phyloP scores from a whole-genome alignment of 148 eudicot genomes.

The Vaccinium myrtillus region DNA sequence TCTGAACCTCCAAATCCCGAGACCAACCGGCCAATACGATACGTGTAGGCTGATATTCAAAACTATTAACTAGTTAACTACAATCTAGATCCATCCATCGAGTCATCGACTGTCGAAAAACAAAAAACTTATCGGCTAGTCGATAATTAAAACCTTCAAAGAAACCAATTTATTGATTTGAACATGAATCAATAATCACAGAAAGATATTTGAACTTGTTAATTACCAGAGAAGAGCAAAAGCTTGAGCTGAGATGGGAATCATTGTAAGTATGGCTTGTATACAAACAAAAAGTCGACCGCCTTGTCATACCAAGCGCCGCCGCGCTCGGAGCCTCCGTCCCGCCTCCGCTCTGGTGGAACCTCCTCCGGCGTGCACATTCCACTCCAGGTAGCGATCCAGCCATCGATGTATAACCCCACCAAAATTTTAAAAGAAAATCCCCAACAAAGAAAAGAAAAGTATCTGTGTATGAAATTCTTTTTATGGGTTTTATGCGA shows the following conservation, averaged over 20 bases:
- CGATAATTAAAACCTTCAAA: neutral
- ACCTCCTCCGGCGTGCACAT: conserved; percentile 65
- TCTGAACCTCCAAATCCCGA: too few species aligned
- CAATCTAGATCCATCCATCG: too few species aligned
- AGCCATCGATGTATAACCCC: conserved; percentile 35
- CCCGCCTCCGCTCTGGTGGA: conserved; percentile 36
- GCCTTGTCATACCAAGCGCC: conserved; percentile 28
- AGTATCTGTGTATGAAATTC: neutral
- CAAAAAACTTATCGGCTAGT: neutral
- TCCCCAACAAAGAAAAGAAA: too few species aligned
- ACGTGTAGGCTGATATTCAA: too few species aligned
- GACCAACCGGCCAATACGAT: too few species aligned
- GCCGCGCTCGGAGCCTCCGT: conserved; percentile 2
- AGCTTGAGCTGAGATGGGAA: conserved; percentile 22
- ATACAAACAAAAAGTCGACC: conserved; percentile 42
- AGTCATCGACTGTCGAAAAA: too few species aligned
- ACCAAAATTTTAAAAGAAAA: neutral
- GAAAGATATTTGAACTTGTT: neutral
- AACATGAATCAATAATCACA: neutral
- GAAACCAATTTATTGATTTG: neutral
- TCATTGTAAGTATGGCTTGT: conserved; percentile 27
- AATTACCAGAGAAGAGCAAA: conserved; percentile 16
- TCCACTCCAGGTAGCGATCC: conserved; percentile 81
- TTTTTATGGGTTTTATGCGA: neutral
- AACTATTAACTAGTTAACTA: too few species aligned